Evolutionary conservation across 2,329 filamentous ascomycete genomes (phyloP), one percentile per base, ranked within the genome.

Genomic region (Microcera coccophila): DNA sequence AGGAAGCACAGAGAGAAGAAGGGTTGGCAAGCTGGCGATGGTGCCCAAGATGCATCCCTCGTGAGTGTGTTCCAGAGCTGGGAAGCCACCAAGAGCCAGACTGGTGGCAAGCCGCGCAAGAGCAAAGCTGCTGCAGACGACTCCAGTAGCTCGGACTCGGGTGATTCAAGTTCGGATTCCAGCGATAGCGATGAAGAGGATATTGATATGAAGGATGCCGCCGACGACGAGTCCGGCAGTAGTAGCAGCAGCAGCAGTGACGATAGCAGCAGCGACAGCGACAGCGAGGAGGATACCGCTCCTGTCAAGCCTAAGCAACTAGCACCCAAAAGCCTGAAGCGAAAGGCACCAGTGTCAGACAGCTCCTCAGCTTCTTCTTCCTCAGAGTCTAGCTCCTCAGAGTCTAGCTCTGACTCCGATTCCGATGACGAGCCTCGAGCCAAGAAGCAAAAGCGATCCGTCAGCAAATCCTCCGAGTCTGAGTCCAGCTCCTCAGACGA

Each of bases 1-100:
- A 71, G 73, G 54, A 79, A 82, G 60, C 81, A 88, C 59, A 71
- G 78, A 40, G 74, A 67, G 60, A 72, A 69, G 64, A 74, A 75
- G 50, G 73, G 71, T 38, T 76, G 71, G 71, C 57, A 59, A 16
- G 50, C 65, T 16, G 51, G 47, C 36, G 33, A 55, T 48, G 38
- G 39, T 26, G n/a, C 39, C 15, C 44, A 47, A 2, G 36, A 44
- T 5, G 57, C 67, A 26, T 72, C 73, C 4, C 69, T 81, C 2
- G 69, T 73, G 26, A 65, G 66, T 29, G 64, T 81, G 24, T 81
- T 74, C 56, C 63, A 73, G 54, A 61, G 64, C 16, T 81, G 77
- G 76, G 66, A 75, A 57, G 57, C 54, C 18, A 50, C 55, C n/a
- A 48, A 54, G 20, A 40, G 33, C 26, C 46, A 45, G 5, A 36